Base-by-base conservation (phyloP, 2,329 filamentous ascomycete species). In the Neonectria faginata region DNA sequence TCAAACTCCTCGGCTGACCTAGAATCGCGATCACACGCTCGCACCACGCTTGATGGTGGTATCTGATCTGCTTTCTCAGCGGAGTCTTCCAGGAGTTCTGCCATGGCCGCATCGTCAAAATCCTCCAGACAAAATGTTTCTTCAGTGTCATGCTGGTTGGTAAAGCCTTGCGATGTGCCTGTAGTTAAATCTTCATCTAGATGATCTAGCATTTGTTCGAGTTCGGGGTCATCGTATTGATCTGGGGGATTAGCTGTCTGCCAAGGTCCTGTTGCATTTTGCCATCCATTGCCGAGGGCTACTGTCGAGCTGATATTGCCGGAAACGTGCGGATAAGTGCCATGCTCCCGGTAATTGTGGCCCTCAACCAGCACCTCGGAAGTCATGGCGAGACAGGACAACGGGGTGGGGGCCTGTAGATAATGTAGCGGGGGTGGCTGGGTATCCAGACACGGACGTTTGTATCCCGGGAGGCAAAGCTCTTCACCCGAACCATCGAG, bases 1-100 rank as follows among this genome's bases (percentile, higher is more conserved):
- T 81, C 80, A 57, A 77, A 81, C 47, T 78, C 76, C 8, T 72
- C 70, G 3, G 71, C 75, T 9, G 76, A 78, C 53, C 73, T 76
- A 2, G 79, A 80, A 27, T 75, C 74, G 45, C 72, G 65, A 48
- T 78, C 74, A 68, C 75, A 76, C 59, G 62, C 69, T 62, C 73
- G 67, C 16, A 77, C 53, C n/a, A 81, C 70, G 56, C 77, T 81
- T 5, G 79, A 71, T 10, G 74, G 73, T 29, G 73, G 71, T 18
- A 57, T 57, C 47, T 69, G 55, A 51, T 22, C 59, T 36, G 61
- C 61, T 55, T 64, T 29, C 29, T 51, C 62, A 18, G 54, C 22
- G 25, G 45, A 39, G 14, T 42, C 62, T 12, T 63, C 50, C 29
- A 70, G 39, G 50, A 71, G 61, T 41, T 68, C 61, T 27, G 27